Conservation (phyloP, 164 flowering plant genomes). For the Warburgia ugandensis region DNA sequence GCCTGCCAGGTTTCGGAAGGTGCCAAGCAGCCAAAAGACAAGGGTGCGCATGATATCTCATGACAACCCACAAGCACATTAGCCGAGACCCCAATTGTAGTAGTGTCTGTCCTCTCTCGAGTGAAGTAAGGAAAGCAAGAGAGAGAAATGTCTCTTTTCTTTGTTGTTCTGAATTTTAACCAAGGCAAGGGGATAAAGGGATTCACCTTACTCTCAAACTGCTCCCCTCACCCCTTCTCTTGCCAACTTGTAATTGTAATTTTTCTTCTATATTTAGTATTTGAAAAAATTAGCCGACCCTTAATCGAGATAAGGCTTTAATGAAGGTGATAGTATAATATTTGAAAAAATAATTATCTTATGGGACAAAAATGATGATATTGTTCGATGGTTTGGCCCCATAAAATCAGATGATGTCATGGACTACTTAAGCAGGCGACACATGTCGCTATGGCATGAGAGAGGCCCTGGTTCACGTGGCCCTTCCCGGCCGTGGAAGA, state of each 20-base stretch:
- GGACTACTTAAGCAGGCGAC: no score
- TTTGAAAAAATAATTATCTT: neutral
- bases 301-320: neutral
- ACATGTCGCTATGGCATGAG: neutral
- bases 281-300: neutral
- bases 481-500: conserved; percentile 11
- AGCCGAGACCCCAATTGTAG: neutral
- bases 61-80: neutral
- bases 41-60: conserved; percentile 3
- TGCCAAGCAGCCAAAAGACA: conserved; percentile 15
- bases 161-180: no score
- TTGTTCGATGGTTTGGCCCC: neutral
- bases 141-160: no score
- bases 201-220: neutral
- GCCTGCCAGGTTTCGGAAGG: conserved; percentile 70
- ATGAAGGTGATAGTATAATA: neutral
- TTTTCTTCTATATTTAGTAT: no score
- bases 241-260: conserved; percentile 8
- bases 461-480: neutral
- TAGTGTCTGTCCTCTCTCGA: neutral
- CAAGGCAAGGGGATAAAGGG: no score
- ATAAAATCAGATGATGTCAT: no score
- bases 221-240: neutral
- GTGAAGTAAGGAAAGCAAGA: conserved; percentile 5
- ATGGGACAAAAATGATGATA: neutral